Percentiles rank a stretch among this genome's conserved stretches.
These are phyloP conservation scores for Candida loeiensis DNA, from an alignment of 805 yeast genomes.

Conservation along the genomic window DNA sequence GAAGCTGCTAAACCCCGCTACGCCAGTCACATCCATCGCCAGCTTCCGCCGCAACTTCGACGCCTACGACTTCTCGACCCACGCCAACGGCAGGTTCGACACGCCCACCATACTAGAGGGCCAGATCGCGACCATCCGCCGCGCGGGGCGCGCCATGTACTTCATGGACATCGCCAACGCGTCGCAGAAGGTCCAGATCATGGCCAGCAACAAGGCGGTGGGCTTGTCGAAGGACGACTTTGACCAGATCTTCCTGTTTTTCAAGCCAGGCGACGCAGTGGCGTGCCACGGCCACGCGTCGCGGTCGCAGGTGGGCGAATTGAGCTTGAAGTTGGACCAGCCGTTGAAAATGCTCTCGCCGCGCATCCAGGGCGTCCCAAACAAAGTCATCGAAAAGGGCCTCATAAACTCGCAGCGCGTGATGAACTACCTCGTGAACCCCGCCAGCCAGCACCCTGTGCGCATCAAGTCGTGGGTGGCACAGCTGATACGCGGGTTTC, in stretches of 20 bases:
- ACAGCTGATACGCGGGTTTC: constrained; percentile 52
- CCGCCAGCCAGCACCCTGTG: constrained; percentile 44
- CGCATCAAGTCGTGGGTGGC: constrained; percentile 54
- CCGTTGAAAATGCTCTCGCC: constrained; percentile 60
- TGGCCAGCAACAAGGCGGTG: constrained; percentile 52
- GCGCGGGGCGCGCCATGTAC: constrained; percentile 63
- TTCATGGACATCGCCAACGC: constrained; percentile 72
- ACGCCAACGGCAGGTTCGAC: constrained; percentile 10
- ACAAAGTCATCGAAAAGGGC: constrained; percentile 50
- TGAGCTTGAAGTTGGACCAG: constrained; percentile 59
- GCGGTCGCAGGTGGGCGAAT: constrained; percentile 70
- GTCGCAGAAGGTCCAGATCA: constrained; percentile 53
- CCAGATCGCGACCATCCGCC: constrained; percentile 53
- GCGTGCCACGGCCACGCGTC: constrained; percentile 69
- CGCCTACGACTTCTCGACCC: constrained; percentile 14
- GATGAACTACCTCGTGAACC: constrained; percentile 66
- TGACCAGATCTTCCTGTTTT: constrained; percentile 31
- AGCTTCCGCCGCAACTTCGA: constrained; percentile 33
- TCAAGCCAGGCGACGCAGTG: constrained; percentile 72
- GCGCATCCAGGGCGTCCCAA: constrained; percentile 64
- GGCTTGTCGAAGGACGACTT: constrained; percentile 42
- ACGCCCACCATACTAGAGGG: constrained; percentile 43
- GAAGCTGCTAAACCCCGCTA: neutral
- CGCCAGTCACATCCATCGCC: constrained; percentile 31
- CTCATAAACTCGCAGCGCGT: constrained; percentile 66